Conservation (phyloP, 345 rosid species). For the Melaleuca alternifolia region DNA sequence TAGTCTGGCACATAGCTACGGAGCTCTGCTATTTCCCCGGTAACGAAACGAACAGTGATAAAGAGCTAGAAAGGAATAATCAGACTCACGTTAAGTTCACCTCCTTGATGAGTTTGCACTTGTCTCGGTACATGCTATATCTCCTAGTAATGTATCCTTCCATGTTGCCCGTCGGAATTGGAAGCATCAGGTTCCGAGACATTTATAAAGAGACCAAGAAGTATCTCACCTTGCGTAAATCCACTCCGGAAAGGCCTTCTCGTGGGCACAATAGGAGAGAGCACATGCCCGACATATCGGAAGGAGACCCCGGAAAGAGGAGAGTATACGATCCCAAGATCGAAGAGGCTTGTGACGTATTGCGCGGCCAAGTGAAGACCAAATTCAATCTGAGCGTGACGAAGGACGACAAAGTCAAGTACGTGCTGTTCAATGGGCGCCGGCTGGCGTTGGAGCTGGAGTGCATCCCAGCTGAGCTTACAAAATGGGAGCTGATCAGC, state of each 20-base stretch:
- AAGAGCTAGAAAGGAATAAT: background rate
- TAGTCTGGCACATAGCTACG: slow-evolving; percentile 2
- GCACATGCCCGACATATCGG: background rate
- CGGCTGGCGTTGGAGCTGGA: slow-evolving; percentile 1
- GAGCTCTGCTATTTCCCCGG: background rate
- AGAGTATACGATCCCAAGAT: background rate
- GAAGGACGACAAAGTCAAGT: slow-evolving; percentile 16
- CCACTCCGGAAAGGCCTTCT: rapidly evolving
- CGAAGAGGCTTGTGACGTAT: background rate
- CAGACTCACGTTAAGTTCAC: too few relatives aligned
- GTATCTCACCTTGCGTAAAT: background rate
- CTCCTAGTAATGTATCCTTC: background rate
- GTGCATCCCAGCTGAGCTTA: background rate
- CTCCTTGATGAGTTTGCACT: background rate
- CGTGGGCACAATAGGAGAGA: background rate
- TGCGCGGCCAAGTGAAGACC: slow-evolving; percentile 2
- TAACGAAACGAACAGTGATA: too few relatives aligned
- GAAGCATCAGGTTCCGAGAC: background rate
- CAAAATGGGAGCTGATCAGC: background rate
- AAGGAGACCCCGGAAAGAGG: background rate
- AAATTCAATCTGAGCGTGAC: background rate
- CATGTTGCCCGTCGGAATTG: background rate
- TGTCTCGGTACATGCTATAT: slow-evolving; percentile 1
- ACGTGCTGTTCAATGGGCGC: slow-evolving; percentile 12
- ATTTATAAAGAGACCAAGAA: background rate